These are phyloP conservation scores for Globisporangium yorkense DNA, from an alignment of 352 stramenopile genomes.

Conservation along the genomic window DNA sequence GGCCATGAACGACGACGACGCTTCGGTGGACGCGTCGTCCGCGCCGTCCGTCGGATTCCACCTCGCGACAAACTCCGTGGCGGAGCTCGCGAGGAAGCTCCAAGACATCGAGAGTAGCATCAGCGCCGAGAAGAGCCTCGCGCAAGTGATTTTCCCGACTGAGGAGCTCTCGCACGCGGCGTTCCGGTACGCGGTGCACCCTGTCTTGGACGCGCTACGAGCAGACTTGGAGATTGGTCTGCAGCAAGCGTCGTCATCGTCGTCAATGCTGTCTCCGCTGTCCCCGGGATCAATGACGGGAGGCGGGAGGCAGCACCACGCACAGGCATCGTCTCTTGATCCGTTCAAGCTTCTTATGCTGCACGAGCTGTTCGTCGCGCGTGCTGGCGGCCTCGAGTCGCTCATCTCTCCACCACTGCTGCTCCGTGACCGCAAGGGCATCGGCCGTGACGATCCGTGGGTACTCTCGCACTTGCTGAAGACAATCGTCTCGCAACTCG, in stretches of 20 bases:
- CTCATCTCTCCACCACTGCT: slow-evolving; percentile 47
- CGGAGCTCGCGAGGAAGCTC: slow-evolving; percentile 29
- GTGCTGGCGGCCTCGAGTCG: slow-evolving; percentile 27
- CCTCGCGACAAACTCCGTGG: slow-evolving; percentile 16
- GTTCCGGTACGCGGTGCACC: slow-evolving; percentile 45
- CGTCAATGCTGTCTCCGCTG: neutral
- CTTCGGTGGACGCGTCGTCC: slow-evolving; percentile 6
- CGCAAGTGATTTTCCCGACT: slow-evolving; percentile 40
- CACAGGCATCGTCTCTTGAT: slow-evolving; percentile 19
- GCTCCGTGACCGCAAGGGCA: slow-evolving; percentile 59
- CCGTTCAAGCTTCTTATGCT: slow-evolving; percentile 55
- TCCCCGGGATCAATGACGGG: slow-evolving; percentile 1
- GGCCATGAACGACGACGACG: slow-evolving; percentile 32
- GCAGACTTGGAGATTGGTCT: slow-evolving; percentile 30
- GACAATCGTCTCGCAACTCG: slow-evolving; percentile 32
- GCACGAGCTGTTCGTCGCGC: slow-evolving; percentile 41
- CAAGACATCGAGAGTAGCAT: slow-evolving; percentile 51
- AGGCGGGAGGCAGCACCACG: neutral
- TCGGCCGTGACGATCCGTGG: slow-evolving; percentile 60
- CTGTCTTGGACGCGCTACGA: slow-evolving; percentile 54
- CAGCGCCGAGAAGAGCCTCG: slow-evolving; percentile 48
- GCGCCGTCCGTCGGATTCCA: slow-evolving; percentile 30
- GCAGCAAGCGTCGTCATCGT: neutral
- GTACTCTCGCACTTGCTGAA: slow-evolving; percentile 41
- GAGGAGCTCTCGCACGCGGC: slow-evolving; percentile 61